Conservation (phyloP, 768 basidiomycete genomes). For the Amyloporia xantha region DNA sequence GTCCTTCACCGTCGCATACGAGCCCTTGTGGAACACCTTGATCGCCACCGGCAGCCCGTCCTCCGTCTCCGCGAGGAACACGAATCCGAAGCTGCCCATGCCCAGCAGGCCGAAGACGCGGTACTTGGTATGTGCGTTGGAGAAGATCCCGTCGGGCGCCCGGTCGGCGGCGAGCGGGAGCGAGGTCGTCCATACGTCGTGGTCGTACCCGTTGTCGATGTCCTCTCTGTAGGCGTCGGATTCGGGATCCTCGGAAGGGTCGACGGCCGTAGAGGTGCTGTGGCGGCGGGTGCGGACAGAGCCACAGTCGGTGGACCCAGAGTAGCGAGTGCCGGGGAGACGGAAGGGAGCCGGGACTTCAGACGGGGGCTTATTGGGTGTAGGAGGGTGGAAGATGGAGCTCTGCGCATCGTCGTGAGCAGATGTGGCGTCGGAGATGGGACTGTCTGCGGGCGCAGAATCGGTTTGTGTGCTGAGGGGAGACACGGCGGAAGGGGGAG, state of each 20-base stretch:
- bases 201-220: neutral
- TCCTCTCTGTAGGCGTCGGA: neutral
- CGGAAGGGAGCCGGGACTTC: neutral
- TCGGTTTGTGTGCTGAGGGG: too few species aligned
- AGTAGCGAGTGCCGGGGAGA: neutral
- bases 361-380: neutral
- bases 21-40: conserved; percentile 21
- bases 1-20: neutral
- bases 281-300: too few species aligned
- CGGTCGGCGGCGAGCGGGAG: neutral
- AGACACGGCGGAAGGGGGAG: too few species aligned
- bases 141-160: neutral
- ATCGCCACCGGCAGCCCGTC: conserved; percentile 14
- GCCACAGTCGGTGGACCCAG: too few species aligned
- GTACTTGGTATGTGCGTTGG: conserved; percentile 4
- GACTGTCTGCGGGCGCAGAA: too few species aligned
- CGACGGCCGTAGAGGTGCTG: too few species aligned
- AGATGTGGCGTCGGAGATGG: too few species aligned
- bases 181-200: neutral
- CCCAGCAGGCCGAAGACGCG: conserved; percentile 12
- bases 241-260: neutral
- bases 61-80: conserved; percentile 12
- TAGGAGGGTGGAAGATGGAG: neutral
- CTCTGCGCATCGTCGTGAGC: neutral
- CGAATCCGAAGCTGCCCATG: conserved; percentile 14